These are phyloP conservation scores for Exophiala alcalophila DNA, from an alignment of 2,329 filamentous ascomycete genomes.

Conservation along the genomic window DNA sequence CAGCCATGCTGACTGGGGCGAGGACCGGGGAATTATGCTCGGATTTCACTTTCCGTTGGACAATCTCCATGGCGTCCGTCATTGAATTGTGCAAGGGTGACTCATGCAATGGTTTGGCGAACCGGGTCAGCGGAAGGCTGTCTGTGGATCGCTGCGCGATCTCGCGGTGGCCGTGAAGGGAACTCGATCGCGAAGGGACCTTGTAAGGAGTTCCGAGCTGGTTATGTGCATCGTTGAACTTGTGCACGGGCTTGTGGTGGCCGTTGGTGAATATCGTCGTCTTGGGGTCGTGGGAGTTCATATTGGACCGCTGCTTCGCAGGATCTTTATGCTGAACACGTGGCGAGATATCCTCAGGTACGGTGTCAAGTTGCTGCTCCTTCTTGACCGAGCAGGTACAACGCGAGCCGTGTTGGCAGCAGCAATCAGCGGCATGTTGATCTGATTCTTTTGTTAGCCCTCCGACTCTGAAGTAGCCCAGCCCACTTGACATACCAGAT, in stretches of 20 bases:
- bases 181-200: conserved; percentile 53
- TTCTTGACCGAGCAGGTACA: conserved; percentile 62
- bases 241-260: conserved; percentile 63
- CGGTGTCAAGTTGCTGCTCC: conserved; percentile 51
- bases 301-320: conserved; percentile 54
- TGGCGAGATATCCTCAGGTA: conserved; percentile 40
- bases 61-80: conserved; percentile 34
- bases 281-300: conserved; percentile 52
- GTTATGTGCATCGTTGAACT: conserved; percentile 63
- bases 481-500: conserved; percentile 34
- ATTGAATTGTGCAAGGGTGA: conserved; percentile 34
- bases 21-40: conserved; percentile 48
- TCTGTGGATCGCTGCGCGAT: conserved; percentile 52
- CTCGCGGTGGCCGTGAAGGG: conserved; percentile 47
- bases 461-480: too few relatives aligned
- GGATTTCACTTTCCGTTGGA: conserved; percentile 40
- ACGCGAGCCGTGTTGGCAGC: conserved; percentile 58
- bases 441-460: too few relatives aligned
- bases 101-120: conserved; percentile 30
- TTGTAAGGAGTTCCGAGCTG: conserved; percentile 60
- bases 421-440: conserved; percentile 35
- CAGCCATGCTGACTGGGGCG: conserved; percentile 30
- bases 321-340: conserved; percentile 43
- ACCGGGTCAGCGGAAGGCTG: conserved; percentile 46
- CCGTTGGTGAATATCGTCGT: conserved; percentile 62